Evolutionary conservation across 108 stramenopile species (phyloP).

Genomic region (Tribonema minus): DNA sequence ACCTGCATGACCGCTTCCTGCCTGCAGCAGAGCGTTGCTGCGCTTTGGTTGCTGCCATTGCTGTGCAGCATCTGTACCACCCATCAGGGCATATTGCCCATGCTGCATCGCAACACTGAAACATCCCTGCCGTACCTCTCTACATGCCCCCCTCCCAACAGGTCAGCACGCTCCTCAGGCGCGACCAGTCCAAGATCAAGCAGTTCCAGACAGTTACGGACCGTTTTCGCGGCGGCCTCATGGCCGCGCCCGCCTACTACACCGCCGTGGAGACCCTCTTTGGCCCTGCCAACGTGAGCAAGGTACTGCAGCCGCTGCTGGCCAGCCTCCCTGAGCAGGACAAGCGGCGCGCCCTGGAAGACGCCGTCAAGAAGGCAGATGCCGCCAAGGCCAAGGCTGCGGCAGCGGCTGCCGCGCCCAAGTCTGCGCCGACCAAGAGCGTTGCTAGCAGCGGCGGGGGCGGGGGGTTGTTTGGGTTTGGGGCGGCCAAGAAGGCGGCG

Average conservation of each 20-base stretch:
- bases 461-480: background rate
- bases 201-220: constrained; percentile 45
- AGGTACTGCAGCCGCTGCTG: constrained; percentile 25
- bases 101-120: background rate
- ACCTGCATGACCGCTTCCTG: background rate
- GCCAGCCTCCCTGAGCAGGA: constrained; percentile 36
- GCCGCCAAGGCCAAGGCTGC: background rate
- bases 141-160: background rate
- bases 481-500: background rate
- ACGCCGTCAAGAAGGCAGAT: constrained; percentile 16
- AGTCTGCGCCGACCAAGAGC: background rate
- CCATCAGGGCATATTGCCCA: no score
- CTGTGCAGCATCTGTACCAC: background rate
- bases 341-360: constrained; percentile 33
- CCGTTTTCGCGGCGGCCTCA: constrained; percentile 34
- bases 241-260: constrained; percentile 28
- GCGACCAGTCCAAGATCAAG: constrained; percentile 36
- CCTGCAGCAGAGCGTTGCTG: background rate
- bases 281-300: constrained; percentile 26
- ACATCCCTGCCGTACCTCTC: background rate
- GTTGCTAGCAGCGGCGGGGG: background rate
- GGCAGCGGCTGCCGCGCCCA: background rate
- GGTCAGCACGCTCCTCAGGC: background rate
- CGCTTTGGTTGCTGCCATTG: background rate
- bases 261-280: constrained; percentile 24